These are phyloP conservation scores for Moesziomyces parantarcticus DNA, from an alignment of 1,284 basidiomycete genomes.

Conservation along the genomic window DNA sequence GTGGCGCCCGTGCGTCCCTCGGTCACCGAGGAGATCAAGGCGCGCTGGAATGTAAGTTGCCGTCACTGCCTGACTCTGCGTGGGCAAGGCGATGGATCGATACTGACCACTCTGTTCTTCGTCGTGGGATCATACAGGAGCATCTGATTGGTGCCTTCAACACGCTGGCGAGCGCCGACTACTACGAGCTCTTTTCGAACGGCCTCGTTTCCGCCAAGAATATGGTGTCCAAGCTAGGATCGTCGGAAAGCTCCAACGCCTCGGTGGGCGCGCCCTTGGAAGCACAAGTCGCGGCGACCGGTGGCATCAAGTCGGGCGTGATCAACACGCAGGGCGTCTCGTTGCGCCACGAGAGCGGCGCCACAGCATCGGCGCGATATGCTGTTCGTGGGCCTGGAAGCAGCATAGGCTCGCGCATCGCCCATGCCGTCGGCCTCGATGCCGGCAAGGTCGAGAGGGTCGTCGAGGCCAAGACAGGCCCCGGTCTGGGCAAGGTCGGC, in stretches of 20 bases:
- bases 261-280: slow-evolving; percentile 20
- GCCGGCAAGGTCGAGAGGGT: slow-evolving; percentile 35
- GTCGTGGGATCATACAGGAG: slow-evolving; percentile 7
- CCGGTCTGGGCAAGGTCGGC: slow-evolving; percentile 33
- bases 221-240: slow-evolving; percentile 16
- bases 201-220: slow-evolving; percentile 36
- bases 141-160: slow-evolving; percentile 38
- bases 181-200: slow-evolving; percentile 47
- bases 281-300: slow-evolving; percentile 30
- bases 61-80: too few relatives aligned
- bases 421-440: slow-evolving; percentile 25
- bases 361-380: slow-evolving; percentile 7
- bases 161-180: slow-evolving; percentile 39
- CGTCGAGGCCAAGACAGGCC: slow-evolving; percentile 36
- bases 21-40: slow-evolving; percentile 51
- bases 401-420: slow-evolving; percentile 39
- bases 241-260: slow-evolving; percentile 3
- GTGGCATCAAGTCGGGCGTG: slow-evolving; percentile 41
- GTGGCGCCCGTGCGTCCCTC: slow-evolving; percentile 36
- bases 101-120: neutral
- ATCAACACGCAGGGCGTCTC: slow-evolving; percentile 47
- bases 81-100: neutral
- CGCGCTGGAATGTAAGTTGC: slow-evolving; percentile 47
- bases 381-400: slow-evolving; percentile 24
- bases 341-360: slow-evolving; percentile 22